These are phyloP conservation scores for Pleoardoris graminearum DNA, from an alignment of 2,329 filamentous ascomycete species.

Conservation along the genomic window DNA sequence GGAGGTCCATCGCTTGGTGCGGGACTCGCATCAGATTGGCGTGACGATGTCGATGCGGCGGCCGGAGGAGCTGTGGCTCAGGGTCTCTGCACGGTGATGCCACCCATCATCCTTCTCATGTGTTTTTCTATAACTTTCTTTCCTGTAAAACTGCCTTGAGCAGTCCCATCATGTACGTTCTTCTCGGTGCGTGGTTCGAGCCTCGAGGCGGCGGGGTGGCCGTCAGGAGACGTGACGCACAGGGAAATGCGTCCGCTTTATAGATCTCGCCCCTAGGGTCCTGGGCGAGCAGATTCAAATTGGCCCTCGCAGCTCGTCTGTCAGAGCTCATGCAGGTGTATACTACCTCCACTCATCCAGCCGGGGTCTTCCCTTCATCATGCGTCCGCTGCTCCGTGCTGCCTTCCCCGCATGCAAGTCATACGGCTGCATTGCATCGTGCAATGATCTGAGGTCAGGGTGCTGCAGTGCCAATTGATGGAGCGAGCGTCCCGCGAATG, in stretches of 20 bases:
- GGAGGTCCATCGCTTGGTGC: slow-evolving; percentile 12
- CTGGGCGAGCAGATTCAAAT: slow-evolving; percentile 2
- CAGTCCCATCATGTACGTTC: too few species aligned
- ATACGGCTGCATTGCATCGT: too few species aligned
- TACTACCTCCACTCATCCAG: background rate
- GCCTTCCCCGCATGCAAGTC: background rate
- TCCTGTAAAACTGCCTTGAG: too few species aligned
- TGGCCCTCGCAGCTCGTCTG: background rate
- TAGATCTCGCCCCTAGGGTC: background rate
- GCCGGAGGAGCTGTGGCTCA: slow-evolving; percentile 17
- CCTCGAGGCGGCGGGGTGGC: background rate
- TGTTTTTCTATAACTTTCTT: too few species aligned
- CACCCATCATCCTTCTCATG: too few species aligned
- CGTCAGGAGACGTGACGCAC: background rate
- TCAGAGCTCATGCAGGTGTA: background rate
- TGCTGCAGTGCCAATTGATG: background rate
- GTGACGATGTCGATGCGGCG: slow-evolving; percentile 20
- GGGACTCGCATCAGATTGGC: slow-evolving; percentile 15
- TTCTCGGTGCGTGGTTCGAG: too few species aligned
- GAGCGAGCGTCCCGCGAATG: slow-evolving; percentile 1
- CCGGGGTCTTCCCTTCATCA: background rate
- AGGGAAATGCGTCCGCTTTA: background rate
- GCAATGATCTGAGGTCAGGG: slow-evolving; percentile 2
- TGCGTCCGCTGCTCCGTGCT: slow-evolving; percentile 2
- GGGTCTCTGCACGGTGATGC: slow-evolving; percentile 13